Conservation (phyloP, 78 protist genomes). For the Mantamonas sphyraenae region DNA sequence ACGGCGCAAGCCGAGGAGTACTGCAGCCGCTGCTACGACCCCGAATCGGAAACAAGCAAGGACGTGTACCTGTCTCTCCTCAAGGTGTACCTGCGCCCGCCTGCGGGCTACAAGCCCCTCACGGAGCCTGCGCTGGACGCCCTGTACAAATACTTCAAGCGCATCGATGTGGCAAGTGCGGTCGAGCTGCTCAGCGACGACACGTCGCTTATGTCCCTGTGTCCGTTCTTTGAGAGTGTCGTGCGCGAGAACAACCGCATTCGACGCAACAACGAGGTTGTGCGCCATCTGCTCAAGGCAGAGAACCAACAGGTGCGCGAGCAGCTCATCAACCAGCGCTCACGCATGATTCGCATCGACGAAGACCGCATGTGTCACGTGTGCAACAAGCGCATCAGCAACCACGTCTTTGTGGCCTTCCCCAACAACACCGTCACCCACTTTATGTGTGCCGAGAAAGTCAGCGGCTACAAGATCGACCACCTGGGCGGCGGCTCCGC, state of each 20-base stretch:
- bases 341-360: conserved; percentile 38
- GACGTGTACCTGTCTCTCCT: conserved; percentile 52
- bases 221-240: conserved; percentile 51
- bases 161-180: conserved; percentile 43
- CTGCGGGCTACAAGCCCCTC: conserved; percentile 19
- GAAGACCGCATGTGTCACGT: conserved; percentile 47
- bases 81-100: conserved; percentile 51
- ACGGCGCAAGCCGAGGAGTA: conserved; percentile 8
- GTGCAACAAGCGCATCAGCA: conserved; percentile 27
- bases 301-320: conserved; percentile 35
- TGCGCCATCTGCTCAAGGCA: conserved; percentile 22
- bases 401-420: neutral
- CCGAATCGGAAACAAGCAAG: conserved; percentile 31
- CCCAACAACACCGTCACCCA: neutral
- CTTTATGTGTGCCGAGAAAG: neutral
- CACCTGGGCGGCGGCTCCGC: too few relatives aligned
- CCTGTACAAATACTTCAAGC: conserved; percentile 41
- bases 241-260: conserved; percentile 39
- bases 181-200: conserved; percentile 19
- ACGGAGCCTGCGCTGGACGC: conserved; percentile 44
- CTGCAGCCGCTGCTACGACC: conserved; percentile 37
- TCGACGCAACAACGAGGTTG: conserved; percentile 38
- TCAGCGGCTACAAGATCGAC: too few relatives aligned
- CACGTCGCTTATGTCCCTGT: conserved; percentile 31
- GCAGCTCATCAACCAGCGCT: conserved; percentile 18